Conservation (phyloP, 495 filamentous ascomycete species). For the Paragyromitra xinjiangensis region DNA sequence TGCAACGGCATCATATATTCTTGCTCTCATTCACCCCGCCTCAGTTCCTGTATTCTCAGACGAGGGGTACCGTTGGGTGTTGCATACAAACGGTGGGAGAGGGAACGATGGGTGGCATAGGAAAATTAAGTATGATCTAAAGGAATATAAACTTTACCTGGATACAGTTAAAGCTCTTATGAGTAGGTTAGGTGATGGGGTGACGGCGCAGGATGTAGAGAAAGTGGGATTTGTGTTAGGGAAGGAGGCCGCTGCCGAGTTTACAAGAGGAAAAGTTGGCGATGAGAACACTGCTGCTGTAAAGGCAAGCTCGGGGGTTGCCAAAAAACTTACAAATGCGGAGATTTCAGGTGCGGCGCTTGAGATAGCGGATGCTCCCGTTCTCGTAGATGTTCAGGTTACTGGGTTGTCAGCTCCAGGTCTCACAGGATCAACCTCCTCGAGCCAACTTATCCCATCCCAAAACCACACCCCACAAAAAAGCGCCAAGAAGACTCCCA, state of each 20-base stretch:
- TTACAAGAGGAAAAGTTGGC: neutral
- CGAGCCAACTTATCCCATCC: neutral
- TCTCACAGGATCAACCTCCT: neutral
- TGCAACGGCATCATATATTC: constrained; percentile 64
- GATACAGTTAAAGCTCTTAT: constrained; percentile 56
- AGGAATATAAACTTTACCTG: constrained; percentile 61
- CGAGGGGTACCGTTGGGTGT: constrained; percentile 63
- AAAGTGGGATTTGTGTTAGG: constrained; percentile 60
- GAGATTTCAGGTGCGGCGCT: constrained; percentile 11
- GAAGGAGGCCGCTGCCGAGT: constrained; percentile 43
- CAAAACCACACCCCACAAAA: neutral
- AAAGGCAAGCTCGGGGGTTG: neutral
- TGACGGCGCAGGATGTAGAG: constrained; percentile 58
- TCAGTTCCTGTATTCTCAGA: constrained; percentile 65
- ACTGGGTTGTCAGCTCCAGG: neutral
- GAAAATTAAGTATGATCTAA: constrained; percentile 63
- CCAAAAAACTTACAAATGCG: neutral
- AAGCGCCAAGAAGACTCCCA: neutral
- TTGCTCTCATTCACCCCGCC: constrained; percentile 59
- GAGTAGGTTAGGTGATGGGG: constrained; percentile 50
- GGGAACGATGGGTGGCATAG: constrained; percentile 59
- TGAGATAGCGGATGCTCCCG: constrained; percentile 3
- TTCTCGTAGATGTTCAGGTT: neutral
- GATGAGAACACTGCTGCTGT: neutral
- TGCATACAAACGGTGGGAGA: constrained; percentile 56